Evolutionary conservation across 225 moss, liverwort and hornwort species (phyloP), one percentile per base, ranked within the genome.

Genomic region (Straminergon stramineum): DNA sequence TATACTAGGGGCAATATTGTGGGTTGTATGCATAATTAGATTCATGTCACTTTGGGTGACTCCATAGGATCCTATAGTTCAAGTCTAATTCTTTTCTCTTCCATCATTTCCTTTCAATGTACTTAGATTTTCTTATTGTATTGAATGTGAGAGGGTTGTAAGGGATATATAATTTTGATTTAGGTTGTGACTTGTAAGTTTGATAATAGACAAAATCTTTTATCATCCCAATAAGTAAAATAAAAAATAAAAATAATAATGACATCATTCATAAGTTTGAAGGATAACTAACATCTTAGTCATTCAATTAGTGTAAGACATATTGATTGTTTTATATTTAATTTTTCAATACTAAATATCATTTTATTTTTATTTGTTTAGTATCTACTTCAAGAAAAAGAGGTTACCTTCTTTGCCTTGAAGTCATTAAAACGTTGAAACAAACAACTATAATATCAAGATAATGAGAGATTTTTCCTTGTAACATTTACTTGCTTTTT

Each of bases 401-500:
- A 1, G 6, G 5, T 1, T 7, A 23, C 37, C 3, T 77, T 77
- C 34, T 55, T 78, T 24, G 79, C 2, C 1, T 0, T 7, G 0
- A 26, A 79, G 16, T 57, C 3, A 16, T 79, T 10, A 75, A 51
- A 31, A 22, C 8, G 22, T 20, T 71, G 22, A 26, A 74, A 32
- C 1, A 51, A 75, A 1, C 31, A 34, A 55, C 8, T 55, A 37
- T 4, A 22, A 16, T 79, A 17, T 48, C 0, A 17, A 15, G 17
- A 78, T 48, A 48, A 48, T 48, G 48, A 48, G 48, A 15, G 3
- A 0, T n/a, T 57, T 79, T n/a, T n/a, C 6, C 10, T 79, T 79
- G 1, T 23, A 27, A n/a, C 0, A 37, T 0, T 53, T 0, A 1
- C 0, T 76, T 75, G 18, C 6, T 52, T 34, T 76, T 37, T 0